Percentiles rank a stretch among this genome's conserved stretches.
Evolutionary conservation across 1,284 basidiomycete genomes (phyloP).

Genomic region (Leucoagaricus sp.): DNA sequence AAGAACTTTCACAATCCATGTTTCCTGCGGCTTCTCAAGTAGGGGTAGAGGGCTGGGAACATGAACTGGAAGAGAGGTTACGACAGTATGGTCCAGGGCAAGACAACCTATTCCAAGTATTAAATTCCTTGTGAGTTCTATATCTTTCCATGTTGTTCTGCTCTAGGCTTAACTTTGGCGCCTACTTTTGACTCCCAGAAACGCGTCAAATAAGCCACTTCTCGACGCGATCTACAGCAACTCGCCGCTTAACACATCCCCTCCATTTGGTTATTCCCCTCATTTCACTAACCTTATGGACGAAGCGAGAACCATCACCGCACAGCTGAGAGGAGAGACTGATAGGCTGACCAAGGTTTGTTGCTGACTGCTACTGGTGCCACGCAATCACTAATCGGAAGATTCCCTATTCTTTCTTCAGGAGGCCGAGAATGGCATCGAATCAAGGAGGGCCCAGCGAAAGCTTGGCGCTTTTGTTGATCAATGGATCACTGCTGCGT

Average conservation of each 20-base stretch:
- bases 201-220: slow-evolving; percentile 19
- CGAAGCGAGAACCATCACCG: slow-evolving; percentile 21
- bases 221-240: slow-evolving; percentile 23
- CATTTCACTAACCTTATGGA: slow-evolving; percentile 17
- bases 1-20: background rate
- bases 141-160: background rate
- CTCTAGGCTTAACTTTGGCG: too few relatives aligned
- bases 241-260: slow-evolving; percentile 26
- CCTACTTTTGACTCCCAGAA: slow-evolving; percentile 16
- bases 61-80: background rate
- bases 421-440: slow-evolving; percentile 20
- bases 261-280: slow-evolving; percentile 22
- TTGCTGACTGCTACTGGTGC: background rate
- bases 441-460: slow-evolving; percentile 22
- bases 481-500: slow-evolving; percentile 9
- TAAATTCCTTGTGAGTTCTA: background rate
- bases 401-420: slow-evolving; percentile 4
- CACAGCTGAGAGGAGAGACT: slow-evolving; percentile 18
- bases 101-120: background rate
- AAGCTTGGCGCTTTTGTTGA: slow-evolving; percentile 26
- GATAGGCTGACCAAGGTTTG: slow-evolving; percentile 12
- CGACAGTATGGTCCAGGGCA: background rate
- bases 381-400: background rate
- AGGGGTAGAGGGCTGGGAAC: background rate
- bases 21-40: background rate